Base-by-base conservation (phyloP, 1,139 yeast genomes). In the Magnusiomyces clavatus region DNA sequence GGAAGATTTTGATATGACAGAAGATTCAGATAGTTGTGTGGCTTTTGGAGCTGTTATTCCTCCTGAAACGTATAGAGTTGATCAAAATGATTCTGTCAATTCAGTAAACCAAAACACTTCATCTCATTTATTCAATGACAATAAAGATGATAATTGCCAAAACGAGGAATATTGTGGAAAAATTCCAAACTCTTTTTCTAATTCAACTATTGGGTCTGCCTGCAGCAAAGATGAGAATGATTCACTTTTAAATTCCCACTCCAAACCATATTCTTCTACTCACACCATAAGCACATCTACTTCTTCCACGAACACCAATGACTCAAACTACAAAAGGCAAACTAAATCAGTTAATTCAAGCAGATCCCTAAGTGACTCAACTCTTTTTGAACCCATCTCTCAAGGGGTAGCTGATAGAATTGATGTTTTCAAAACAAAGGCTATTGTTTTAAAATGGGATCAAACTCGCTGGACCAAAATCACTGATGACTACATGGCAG, bases 401-500 rank as follows among this genome's bases (percentile, higher is more conserved):
- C 31, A 24, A 8, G 31, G 31, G 8, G 4, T 24, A 24, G 31
- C 31, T 24, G 31, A 37, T 12, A 5, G n/a, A 14, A 37, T 37
- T 14, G 16, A 37, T n/a, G 39, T 37, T 37, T 37, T 37, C 11
- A 13, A 37, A 12, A 49, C 55, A 14, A 37, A 45, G 35, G 47
- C 48, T 14, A 40, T 47, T 41, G 51, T 52, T 3, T 49, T 48
- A 2, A 47, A 44, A 16, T 52, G 55, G 54, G 19, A 35, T 5
- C n/a, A 29, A n/a, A 19, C 31, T 42, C 29, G 38, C 6, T 49
- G 55, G 52, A 19, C n/a, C 4, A 39, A 44, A 37, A 14, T 49
- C 5, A 43, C 47, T 2, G 51, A 44, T 8, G 41, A 35, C n/a
- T 12, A 34, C 6, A 16, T 45, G 31, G 13, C 12, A 2, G 47